phyloP scores from a whole-genome alignment of 148 eudicot genomes.

The Chenopodium formosanum region DNA sequence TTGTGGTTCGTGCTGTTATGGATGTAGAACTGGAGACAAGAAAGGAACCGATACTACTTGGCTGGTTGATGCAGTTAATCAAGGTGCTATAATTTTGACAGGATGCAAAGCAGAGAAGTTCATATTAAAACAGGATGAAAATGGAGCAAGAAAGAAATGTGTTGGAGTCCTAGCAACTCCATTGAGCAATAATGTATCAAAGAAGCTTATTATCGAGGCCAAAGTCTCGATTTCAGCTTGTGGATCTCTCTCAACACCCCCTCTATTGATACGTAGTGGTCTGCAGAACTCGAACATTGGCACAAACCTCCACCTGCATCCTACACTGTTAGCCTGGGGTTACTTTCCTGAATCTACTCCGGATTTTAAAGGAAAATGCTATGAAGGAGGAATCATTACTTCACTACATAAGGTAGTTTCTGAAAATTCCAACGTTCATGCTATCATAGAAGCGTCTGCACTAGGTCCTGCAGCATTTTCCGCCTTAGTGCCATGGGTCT shows the following conservation, averaged over 20 bases:
- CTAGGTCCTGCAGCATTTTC: constrained; percentile 59
- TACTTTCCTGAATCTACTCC: constrained; percentile 60
- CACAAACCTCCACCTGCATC: constrained; percentile 77
- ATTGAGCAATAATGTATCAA: constrained; percentile 37
- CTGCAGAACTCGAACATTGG: constrained; percentile 65
- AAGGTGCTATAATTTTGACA: constrained; percentile 62
- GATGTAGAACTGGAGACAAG: constrained; percentile 79
- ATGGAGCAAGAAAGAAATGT: constrained; percentile 42
- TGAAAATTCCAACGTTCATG: constrained; percentile 35
- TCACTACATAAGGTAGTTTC: constrained; percentile 70
- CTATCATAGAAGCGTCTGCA: constrained; percentile 60
- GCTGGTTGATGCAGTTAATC: constrained; percentile 68
- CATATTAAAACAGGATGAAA: constrained; percentile 28
- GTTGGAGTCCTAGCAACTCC: constrained; percentile 54
- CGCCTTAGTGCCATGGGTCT: constrained; percentile 68
- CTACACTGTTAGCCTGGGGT: constrained; percentile 70
- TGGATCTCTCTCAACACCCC: constrained; percentile 78
- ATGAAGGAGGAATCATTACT: constrained; percentile 81
- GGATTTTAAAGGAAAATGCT: constrained; percentile 44
- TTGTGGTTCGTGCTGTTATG: constrained; percentile 78
- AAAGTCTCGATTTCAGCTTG: constrained; percentile 65
- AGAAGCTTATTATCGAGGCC: constrained; percentile 60
- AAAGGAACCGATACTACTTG: constrained; percentile 81
- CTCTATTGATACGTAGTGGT: constrained; percentile 67
- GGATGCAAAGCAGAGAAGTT: constrained; percentile 66